Conservation (phyloP, 768 basidiomycete genomes). For the Gloeopeniophorella convolvens region DNA sequence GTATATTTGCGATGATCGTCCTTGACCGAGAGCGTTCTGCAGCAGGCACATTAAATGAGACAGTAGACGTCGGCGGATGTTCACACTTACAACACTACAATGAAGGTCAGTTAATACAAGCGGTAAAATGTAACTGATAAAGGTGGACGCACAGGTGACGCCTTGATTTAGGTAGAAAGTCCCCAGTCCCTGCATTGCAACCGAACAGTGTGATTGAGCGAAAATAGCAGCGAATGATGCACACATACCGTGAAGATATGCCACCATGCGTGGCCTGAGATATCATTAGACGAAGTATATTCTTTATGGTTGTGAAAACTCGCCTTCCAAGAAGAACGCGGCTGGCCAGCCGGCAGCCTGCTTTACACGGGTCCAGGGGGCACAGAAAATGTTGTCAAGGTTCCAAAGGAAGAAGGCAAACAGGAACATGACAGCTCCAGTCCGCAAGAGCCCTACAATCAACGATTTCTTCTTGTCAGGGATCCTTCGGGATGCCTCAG, state of each 20-base stretch:
- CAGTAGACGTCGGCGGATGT: not conserved
- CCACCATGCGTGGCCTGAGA: constrained; percentile 67
- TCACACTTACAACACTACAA: constrained; percentile 24
- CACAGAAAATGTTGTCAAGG: constrained; percentile 72
- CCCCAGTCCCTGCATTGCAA: constrained; percentile 23
- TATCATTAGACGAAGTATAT: not conserved
- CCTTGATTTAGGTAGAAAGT: constrained; percentile 31
- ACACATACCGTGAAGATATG: constrained; percentile 54
- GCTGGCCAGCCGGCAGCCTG: constrained; percentile 51
- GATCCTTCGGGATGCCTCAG: constrained; percentile 34
- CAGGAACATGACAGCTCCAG: constrained; percentile 50
- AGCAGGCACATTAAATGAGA: not conserved
- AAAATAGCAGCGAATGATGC: not conserved
- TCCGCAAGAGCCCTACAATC: constrained; percentile 42
- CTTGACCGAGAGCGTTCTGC: constrained; percentile 54
- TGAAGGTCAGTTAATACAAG: not conserved
- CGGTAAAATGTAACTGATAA: not conserved
- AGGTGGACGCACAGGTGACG: constrained; percentile 26
- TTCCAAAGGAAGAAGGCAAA: constrained; percentile 75
- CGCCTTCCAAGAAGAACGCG: constrained; percentile 62
- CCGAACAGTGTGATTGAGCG: constrained; percentile 8
- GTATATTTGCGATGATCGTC: constrained; percentile 47
- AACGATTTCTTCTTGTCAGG: constrained; percentile 36
- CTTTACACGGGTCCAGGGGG: constrained; percentile 50
- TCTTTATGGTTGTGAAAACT: not conserved